A percentile compares a stretch with the other conserved stretches of the same genome.
Conservation (phyloP, 179 eudicot species). For the Nepenthes alata region DNA sequence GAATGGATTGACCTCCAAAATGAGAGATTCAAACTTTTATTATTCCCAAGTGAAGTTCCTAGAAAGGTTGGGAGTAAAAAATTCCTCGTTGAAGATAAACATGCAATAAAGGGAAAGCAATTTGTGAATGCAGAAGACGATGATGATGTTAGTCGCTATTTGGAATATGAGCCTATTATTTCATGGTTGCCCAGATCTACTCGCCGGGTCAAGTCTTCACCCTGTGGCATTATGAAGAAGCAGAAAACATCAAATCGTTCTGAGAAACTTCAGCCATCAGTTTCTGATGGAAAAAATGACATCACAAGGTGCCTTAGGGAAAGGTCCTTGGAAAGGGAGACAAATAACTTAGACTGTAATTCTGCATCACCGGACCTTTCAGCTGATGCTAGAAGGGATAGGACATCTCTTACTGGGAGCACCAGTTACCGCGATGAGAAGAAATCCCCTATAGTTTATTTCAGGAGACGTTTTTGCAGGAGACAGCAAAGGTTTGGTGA, state of each 20-base stretch:
- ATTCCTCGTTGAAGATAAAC: conserved; percentile 13
- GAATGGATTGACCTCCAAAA: conserved; percentile 77
- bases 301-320: conserved; percentile 11
- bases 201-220: too few species aligned
- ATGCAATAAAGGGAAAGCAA: conserved; percentile 12
- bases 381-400: conserved; percentile 10
- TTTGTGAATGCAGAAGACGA: conserved; percentile 22
- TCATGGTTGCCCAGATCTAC: conserved; percentile 53
- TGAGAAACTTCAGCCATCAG: conserved; percentile 16
- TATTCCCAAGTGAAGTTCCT: conserved; percentile 77
- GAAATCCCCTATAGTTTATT: conserved; percentile 46
- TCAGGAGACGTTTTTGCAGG: conserved; percentile 55
- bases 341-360: conserved; percentile 13
- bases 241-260: conserved; percentile 22
- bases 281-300: conserved; percentile 17
- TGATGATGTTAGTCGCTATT: conserved; percentile 15
- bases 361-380: conserved; percentile 15
- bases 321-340: conserved; percentile 17
- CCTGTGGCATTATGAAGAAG: conserved; percentile 14
- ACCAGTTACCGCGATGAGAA: conserved; percentile 11
- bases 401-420: conserved; percentile 16
- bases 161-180: conserved; percentile 80
- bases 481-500: conserved; percentile 16
- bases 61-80: conserved; percentile 21
- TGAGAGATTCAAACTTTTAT: conserved; percentile 77